Evolutionary conservation across 2,329 filamentous ascomycete genomes (phyloP).

Genomic region (Drechmeria coniospora): DNA sequence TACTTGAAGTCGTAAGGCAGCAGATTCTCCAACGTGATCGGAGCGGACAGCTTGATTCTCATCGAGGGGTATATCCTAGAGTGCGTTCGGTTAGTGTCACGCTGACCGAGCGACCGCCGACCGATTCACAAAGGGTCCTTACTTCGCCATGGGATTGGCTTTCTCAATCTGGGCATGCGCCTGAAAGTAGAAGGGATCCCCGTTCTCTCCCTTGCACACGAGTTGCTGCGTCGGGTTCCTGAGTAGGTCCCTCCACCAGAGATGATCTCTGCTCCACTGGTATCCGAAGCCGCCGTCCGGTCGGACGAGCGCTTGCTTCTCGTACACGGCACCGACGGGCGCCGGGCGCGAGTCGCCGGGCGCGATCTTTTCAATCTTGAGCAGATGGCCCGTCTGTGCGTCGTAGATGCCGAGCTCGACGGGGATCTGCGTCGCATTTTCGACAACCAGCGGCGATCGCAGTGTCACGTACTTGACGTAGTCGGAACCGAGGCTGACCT

Average conservation of each 20-base stretch:
- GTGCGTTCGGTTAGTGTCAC: neutral
- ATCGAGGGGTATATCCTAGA: conserved; percentile 77
- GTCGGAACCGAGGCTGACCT: conserved; percentile 78
- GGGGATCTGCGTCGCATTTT: conserved; percentile 94
- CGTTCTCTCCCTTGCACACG: conserved; percentile 73
- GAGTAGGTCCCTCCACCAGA: conserved; percentile 88
- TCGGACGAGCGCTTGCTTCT: conserved; percentile 75
- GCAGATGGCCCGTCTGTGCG: conserved; percentile 67
- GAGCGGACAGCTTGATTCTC: conserved; percentile 80
- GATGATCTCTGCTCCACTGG: conserved; percentile 74
- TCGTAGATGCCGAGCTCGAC: conserved; percentile 89
- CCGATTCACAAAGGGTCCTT: conserved; percentile 13
- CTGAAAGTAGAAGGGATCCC: conserved; percentile 93
- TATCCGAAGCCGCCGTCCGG: conserved; percentile 96
- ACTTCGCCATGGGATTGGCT: conserved; percentile 66
- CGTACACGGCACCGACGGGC: conserved; percentile 79
- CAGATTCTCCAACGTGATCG: conserved; percentile 86
- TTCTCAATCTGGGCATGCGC: conserved; percentile 75
- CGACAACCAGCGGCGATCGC: conserved; percentile 76
- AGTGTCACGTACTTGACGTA: conserved; percentile 98
- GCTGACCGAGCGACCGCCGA: too few relatives aligned
- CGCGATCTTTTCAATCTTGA: conserved; percentile 95
- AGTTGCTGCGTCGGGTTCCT: conserved; percentile 74
- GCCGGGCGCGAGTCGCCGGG: conserved; percentile 82
- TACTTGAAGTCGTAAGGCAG: conserved; percentile 98